Evolutionary conservation across 129 eudicot species (phyloP).

Genomic region (Flaveria brownii): DNA sequence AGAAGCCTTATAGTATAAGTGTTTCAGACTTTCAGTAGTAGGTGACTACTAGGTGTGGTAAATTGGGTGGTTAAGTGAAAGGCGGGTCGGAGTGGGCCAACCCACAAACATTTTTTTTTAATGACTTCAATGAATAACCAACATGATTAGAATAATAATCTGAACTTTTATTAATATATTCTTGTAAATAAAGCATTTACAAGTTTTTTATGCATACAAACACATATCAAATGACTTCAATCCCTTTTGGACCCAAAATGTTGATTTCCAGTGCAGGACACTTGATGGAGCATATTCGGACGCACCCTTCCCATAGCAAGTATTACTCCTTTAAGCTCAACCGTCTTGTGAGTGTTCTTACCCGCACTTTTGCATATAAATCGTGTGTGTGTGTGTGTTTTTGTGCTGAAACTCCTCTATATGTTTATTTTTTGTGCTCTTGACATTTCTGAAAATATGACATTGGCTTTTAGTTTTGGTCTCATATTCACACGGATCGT

Average conservation of each 20-base stretch:
- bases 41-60: no score
- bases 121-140: background rate
- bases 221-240: background rate
- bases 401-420: background rate
- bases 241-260: background rate
- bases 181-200: background rate
- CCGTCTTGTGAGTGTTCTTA: constrained; percentile 59
- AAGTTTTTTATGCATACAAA: background rate
- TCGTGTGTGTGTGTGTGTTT: background rate
- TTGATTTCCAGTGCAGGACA: constrained; percentile 75
- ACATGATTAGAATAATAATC: background rate
- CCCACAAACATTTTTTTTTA: background rate
- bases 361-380: background rate
- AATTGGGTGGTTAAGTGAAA: no score
- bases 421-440: background rate
- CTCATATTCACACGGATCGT: background rate
- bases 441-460: background rate
- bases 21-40: no score
- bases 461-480: background rate
- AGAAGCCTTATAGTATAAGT: background rate
- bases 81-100: no score
- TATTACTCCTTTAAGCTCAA: constrained; percentile 73
- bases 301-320: constrained; percentile 62
- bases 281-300: constrained; percentile 61
- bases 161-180: background rate